Base-by-base conservation (phyloP, 306 rosid species). In the Medicago arabica region DNA sequence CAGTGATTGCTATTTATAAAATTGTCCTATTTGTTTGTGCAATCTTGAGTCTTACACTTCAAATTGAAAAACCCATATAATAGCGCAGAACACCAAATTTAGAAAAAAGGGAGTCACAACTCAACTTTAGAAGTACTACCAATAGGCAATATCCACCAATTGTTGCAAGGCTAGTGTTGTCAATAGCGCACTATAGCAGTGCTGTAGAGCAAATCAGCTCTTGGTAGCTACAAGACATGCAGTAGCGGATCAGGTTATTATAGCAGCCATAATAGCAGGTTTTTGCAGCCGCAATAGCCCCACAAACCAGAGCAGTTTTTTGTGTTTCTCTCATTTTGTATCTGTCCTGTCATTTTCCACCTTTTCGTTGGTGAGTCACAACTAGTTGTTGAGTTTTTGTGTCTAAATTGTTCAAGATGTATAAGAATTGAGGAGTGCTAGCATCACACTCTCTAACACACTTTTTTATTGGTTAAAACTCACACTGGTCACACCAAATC, bases 81-180 rank as follows among this genome's bases (percentile, higher is more conserved):
- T 46, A 65, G 44, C 50, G 41, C 49, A 18, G 7, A 65, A 19
- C 14, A 53, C 40, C 36, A 64, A 53, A 44, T 73, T 76, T 36
- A 36, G 44, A 54, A 15, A 38, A 23, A 18, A n/a, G 80, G 80
- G 46, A 66, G 47, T 39, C 34, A 67, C 18, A 54, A 5, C 65
- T 23, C 65, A 59, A 53, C 47, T 76, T 40, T n/a, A 4, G 28
- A 62, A 71, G 39, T 43, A 65, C 14, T 43, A 31, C 34, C 74
- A 17, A 28, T 54, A 40, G 74, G n/a, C 61, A 41, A 41, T 53
- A 40, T 74, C 21, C 66, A 18, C 74, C 47, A 5, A 51, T 36
- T 40, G 28, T 50, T 66, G 64, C 61, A 14, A 51, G 62, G 43
- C 51, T 39, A 59, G 17, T 25, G 39, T 6, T 59, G 61, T 18